Evolutionary conservation across 495 filamentous ascomycete genomes (phyloP).

Genomic region (Penicillium bialowiezense): DNA sequence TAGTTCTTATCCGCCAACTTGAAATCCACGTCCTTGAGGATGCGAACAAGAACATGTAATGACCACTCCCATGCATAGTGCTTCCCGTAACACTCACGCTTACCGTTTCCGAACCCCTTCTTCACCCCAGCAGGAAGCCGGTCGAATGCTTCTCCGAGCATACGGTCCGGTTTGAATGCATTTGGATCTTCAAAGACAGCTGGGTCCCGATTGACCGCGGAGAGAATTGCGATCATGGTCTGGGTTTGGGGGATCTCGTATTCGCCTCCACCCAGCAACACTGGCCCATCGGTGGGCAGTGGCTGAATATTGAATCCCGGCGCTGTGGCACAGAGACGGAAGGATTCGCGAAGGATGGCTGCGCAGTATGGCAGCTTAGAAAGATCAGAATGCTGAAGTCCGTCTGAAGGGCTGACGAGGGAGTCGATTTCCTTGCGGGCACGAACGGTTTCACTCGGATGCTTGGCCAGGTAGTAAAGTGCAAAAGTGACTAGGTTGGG

Average conservation of each 20-base stretch:
- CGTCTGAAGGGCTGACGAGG: slow-evolving; percentile 27
- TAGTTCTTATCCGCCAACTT: slow-evolving; percentile 45
- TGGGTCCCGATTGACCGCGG: slow-evolving; percentile 67
- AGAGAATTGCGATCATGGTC: slow-evolving; percentile 59
- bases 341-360: slow-evolving; percentile 67
- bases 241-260: slow-evolving; percentile 62
- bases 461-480: slow-evolving; percentile 45
- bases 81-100: slow-evolving; percentile 63
- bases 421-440: slow-evolving; percentile 44
- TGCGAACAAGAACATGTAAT: slow-evolving; percentile 34
- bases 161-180: slow-evolving; percentile 66
- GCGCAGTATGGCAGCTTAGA: slow-evolving; percentile 63
- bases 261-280: slow-evolving; percentile 58
- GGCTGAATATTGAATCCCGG: slow-evolving; percentile 59
- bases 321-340: slow-evolving; percentile 67
- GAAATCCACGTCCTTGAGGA: slow-evolving; percentile 42
- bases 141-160: slow-evolving; percentile 63
- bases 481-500: slow-evolving; percentile 44
- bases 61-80: slow-evolving; percentile 64
- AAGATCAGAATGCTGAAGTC: slow-evolving; percentile 53
- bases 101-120: slow-evolving; percentile 71
- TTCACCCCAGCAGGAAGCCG: slow-evolving; percentile 56
- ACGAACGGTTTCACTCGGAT: slow-evolving; percentile 30
- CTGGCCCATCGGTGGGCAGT: slow-evolving; percentile 47
- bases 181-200: slow-evolving; percentile 62